Evolutionary conservation across 129 eudicot species (phyloP).

Genomic region (Deinandra increscens): DNA sequence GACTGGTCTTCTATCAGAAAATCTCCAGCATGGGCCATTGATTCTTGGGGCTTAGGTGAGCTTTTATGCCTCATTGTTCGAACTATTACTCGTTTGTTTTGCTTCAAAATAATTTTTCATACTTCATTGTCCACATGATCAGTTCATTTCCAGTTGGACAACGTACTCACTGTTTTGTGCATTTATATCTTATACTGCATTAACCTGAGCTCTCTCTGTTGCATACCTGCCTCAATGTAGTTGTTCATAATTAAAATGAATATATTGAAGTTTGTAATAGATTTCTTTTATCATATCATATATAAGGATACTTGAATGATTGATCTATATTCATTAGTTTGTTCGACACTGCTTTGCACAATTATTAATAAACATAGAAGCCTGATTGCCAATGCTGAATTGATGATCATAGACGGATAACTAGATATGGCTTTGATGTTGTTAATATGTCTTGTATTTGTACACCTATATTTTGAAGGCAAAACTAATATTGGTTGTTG

Average conservation of each 20-base stretch:
- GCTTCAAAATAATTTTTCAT: background rate
- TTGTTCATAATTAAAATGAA: background rate
- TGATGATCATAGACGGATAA: background rate
- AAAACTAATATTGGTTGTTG: constrained; percentile 10
- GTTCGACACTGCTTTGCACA: background rate
- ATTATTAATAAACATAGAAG: constrained; percentile 9
- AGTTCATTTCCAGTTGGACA: background rate
- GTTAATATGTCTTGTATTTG: background rate
- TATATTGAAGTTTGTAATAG: constrained; percentile 3
- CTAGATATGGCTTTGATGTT: background rate
- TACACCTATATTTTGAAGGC: background rate
- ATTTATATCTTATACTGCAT: constrained; percentile 6
- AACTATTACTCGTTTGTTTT: background rate
- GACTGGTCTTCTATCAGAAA: constrained; percentile 84
- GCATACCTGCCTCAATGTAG: background rate
- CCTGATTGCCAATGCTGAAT: constrained; percentile 3
- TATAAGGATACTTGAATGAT: background rate
- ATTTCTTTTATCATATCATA: background rate
- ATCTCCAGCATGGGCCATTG: constrained; percentile 96
- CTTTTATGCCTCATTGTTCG: constrained; percentile 12
- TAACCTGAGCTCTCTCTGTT: background rate
- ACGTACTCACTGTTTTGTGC: constrained; percentile 8
- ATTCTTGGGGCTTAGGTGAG: constrained; percentile 99
- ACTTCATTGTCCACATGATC: background rate
- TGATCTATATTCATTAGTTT: background rate